Evolutionary conservation across 2,329 filamentous ascomycete genomes (phyloP), one percentile per base, ranked within the genome.

Genomic region (Pyrenophora tritici-repentis): DNA sequence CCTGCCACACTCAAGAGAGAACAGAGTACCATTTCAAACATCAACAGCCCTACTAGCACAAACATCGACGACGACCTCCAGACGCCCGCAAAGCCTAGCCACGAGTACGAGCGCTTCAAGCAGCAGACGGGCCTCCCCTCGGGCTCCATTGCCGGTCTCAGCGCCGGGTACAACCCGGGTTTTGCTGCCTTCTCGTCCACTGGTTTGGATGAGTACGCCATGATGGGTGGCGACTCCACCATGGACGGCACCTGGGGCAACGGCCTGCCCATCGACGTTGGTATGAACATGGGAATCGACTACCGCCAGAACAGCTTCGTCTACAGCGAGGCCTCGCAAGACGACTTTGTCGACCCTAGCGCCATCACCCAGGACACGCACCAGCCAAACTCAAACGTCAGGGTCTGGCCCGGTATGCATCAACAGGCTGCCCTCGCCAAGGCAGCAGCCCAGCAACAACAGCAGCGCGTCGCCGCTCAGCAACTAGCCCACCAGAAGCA

Each of bases 81-180:
- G 59, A 76, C 81, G 16, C 84, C 92, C 68, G 86, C 85, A 40
- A 90, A 86, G 31, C 93, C 94, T 7, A 96, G 91, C 74, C 92
- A 97, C 78, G 90, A 96, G 76, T 97, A 97, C 80, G 90, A 91
- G 67, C 86, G 90, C 70, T 95, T 97, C 79, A 90, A 91, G 78
- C 94, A 99, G 73, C 92, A 97, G 79, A 97, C 94, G 3, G 91
- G 92, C 58, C 86, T 97, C 24, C 90, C 94, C 0, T 87, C 90
- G 1, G 91, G 91, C 56, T 92, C 91, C 44, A 79, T 92, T 10
- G 83, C 94, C 69, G 88, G 89, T 31, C 83, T 94, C 65, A 91
- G 89, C 73, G 82, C 88, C 69, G 79, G 38, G 13, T 66, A 66
- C 60, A 68, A 64, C 59, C 49, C 63, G 9, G 73, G 70, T 56